Percentiles rank a stretch among this genome's conserved stretches.
These are phyloP conservation scores for Auxenochlorella pyrenoidosa DNA, from an alignment of 139 green algal genomes.

Conservation along the genomic window DNA sequence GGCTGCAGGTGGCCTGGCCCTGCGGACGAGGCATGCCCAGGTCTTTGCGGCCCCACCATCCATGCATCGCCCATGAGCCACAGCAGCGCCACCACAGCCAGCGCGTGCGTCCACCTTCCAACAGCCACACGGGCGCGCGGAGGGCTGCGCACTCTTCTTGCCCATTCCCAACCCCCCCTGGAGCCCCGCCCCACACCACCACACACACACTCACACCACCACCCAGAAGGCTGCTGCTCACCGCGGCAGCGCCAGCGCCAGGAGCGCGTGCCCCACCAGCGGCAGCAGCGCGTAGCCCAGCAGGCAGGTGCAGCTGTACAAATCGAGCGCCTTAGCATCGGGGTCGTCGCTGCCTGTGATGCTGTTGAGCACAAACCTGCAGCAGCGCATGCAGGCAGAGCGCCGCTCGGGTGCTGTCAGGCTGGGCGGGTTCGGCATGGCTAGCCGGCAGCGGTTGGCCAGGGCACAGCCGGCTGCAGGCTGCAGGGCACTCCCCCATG, in stretches of 20 bases:
- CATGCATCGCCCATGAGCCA: no score
- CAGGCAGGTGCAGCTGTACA: slow-evolving; percentile 91
- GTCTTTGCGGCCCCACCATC: no score
- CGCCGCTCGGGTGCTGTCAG: not conserved
- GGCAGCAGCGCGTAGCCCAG: slow-evolving; percentile 92
- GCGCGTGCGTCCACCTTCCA: not conserved
- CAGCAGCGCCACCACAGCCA: not conserved
- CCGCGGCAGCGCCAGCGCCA: slow-evolving; percentile 81
- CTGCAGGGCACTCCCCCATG: not conserved
- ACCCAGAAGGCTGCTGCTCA: slow-evolving; percentile 31
- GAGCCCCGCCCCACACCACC: not conserved
- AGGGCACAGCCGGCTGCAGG: not conserved
- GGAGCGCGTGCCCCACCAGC: slow-evolving; percentile 72
- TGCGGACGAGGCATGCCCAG: not conserved
- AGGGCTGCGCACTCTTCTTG: not conserved
- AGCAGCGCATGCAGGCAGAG: not conserved
- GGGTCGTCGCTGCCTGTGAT: slow-evolving; percentile 47
- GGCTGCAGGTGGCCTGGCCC: not conserved
- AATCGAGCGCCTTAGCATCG: slow-evolving; percentile 68
- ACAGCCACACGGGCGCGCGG: no score
- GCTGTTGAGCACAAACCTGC: slow-evolving; percentile 54
- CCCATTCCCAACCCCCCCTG: no score
- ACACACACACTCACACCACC: not conserved
- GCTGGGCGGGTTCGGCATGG: not conserved
- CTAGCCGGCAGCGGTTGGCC: not conserved